Percentiles rank a stretch among this genome's conserved stretches.
Conservation (phyloP, 2,329 filamentous ascomycete species). For the Claviceps capensis region DNA sequence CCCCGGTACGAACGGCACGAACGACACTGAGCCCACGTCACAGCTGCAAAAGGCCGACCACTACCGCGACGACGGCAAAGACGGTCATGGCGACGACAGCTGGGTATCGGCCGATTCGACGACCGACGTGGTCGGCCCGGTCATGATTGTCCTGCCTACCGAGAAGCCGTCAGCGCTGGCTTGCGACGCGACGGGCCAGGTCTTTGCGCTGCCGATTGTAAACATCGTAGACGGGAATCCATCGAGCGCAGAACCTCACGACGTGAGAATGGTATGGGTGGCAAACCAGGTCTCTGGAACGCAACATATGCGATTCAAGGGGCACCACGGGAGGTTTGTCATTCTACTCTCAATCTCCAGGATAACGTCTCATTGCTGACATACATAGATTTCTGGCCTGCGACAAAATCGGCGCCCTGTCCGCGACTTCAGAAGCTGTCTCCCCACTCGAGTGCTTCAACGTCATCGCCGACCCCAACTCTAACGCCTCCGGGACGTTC, state of each 20-base stretch:
- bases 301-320: slow-evolving; percentile 74
- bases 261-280: slow-evolving; percentile 92
- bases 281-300: slow-evolving; percentile 73
- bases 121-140: slow-evolving; percentile 64
- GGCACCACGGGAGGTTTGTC: slow-evolving; percentile 60
- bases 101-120: slow-evolving; percentile 78
- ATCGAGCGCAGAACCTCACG: slow-evolving; percentile 81
- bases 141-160: slow-evolving; percentile 71
- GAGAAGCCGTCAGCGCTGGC: slow-evolving; percentile 61
- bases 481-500: slow-evolving; percentile 55
- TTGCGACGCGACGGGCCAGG: slow-evolving; percentile 73
- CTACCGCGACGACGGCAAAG: slow-evolving; percentile 18
- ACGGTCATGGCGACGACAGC: slow-evolving; percentile 53
- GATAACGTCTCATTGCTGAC: too few species aligned
- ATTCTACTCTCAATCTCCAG: too few species aligned
- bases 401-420: slow-evolving; percentile 69
- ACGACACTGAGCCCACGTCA: slow-evolving; percentile 23
- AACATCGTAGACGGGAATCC: slow-evolving; percentile 79
- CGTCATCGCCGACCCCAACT: slow-evolving; percentile 31
- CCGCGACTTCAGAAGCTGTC: slow-evolving; percentile 67
- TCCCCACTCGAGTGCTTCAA: slow-evolving; percentile 72
- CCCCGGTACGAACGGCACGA: slow-evolving; percentile 26
- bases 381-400: slow-evolving; percentile 61
- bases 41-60: slow-evolving; percentile 11
- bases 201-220: slow-evolving; percentile 71